phyloP scores from a whole-genome alignment of 495 filamentous ascomycete species.

The Neurospora cerealis region DNA sequence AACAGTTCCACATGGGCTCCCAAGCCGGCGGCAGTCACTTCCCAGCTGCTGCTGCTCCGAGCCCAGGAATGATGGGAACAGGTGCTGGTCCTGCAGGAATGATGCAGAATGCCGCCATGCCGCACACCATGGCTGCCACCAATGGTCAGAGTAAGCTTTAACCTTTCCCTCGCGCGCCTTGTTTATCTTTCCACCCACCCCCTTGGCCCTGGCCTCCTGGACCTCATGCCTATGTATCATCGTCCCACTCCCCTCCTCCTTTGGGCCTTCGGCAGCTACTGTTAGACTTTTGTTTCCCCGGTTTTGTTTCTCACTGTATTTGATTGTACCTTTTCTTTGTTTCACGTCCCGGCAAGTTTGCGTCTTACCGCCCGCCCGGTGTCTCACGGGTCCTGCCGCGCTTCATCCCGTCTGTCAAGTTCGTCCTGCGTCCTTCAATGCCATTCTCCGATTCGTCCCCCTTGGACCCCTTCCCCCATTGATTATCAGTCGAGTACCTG shows the following conservation, averaged over 20 bases:
- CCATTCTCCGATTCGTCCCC: neutral
- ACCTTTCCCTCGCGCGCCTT: constrained; percentile 9
- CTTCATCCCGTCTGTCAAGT: neutral
- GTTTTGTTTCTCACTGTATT: constrained; percentile 1
- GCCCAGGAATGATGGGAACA: constrained; percentile 35
- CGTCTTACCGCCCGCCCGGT: neutral
- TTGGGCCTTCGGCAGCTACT: constrained; percentile 5
- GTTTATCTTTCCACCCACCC: constrained; percentile 5
- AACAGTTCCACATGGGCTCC: constrained; percentile 37
- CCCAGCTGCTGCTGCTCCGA: constrained; percentile 26
- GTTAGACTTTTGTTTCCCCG: constrained; percentile 1
- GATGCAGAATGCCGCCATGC: constrained; percentile 45
- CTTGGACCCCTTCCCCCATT: neutral
- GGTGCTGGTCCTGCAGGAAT: constrained; percentile 39
- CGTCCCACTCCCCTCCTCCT: neutral
- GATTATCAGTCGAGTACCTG: neutral
- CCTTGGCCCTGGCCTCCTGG: neutral
- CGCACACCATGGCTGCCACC: constrained; percentile 32
- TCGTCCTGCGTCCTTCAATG: neutral
- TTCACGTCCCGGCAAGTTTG: neutral
- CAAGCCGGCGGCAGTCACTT: constrained; percentile 27
- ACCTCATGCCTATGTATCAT: constrained; percentile 3
- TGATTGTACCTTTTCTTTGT: neutral
- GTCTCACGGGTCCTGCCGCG: neutral
- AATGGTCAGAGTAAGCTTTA: constrained; percentile 40